Percentiles rank a stretch among this genome's conserved stretches.
Conservation (phyloP, 768 basidiomycete genomes). For the Nidularia sp. region DNA sequence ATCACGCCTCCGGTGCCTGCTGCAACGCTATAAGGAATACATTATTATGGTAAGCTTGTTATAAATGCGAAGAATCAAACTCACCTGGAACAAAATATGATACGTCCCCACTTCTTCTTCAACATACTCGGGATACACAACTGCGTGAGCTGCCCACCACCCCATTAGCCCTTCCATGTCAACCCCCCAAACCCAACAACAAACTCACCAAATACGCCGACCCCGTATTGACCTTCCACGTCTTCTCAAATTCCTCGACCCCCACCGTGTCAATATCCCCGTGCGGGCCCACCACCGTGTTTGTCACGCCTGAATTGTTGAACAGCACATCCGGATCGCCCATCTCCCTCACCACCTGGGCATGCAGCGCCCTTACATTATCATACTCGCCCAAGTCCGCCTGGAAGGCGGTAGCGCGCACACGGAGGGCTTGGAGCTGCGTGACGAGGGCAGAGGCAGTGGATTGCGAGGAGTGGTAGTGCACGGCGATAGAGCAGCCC, state of each 20-base stretch:
- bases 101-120: slow-evolving; percentile 40
- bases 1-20: slow-evolving; percentile 49
- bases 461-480: slow-evolving; percentile 35
- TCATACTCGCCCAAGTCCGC: slow-evolving; percentile 46
- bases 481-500: slow-evolving; percentile 48
- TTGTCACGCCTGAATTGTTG: slow-evolving; percentile 44
- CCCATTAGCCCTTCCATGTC: too few species aligned
- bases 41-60: too few species aligned
- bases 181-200: not conserved
- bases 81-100: slow-evolving; percentile 52
- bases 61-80: too few species aligned
- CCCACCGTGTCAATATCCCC: slow-evolving; percentile 42
- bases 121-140: slow-evolving; percentile 49
- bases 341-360: slow-evolving; percentile 34
- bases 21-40: too few species aligned
- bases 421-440: slow-evolving; percentile 26
- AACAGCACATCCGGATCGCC: slow-evolving; percentile 50
- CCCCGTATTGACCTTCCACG: slow-evolving; percentile 46
- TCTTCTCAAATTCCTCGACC: slow-evolving; percentile 38
- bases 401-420: slow-evolving; percentile 39
- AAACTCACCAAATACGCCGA: slow-evolving; percentile 39
- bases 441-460: slow-evolving; percentile 35
- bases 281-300: slow-evolving; percentile 33
- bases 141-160: slow-evolving; percentile 34
- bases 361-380: slow-evolving; percentile 35